Conservation (phyloP, 192 early-diverging fungal species). For the Coemansia sp. region DNA sequence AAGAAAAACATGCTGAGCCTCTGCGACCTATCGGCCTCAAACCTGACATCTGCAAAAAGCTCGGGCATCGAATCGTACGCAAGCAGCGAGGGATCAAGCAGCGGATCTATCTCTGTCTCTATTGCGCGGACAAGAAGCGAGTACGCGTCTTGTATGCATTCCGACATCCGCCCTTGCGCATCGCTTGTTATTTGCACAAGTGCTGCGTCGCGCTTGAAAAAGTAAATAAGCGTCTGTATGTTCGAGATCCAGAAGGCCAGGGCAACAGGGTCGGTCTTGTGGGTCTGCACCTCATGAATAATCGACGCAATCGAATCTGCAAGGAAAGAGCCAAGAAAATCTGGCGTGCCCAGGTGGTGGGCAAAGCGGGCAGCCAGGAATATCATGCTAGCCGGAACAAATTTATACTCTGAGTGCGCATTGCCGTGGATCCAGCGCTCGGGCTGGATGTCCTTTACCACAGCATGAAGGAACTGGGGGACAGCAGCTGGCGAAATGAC, state of each 20-base stretch:
- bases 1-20: slow-evolving; percentile 53
- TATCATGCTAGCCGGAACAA: slow-evolving; percentile 81
- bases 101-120: slow-evolving; percentile 63
- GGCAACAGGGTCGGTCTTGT: slow-evolving; percentile 59
- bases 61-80: slow-evolving; percentile 70
- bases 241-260: slow-evolving; percentile 88
- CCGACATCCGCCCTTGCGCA: slow-evolving; percentile 76
- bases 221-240: slow-evolving; percentile 77
- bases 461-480: slow-evolving; percentile 68
- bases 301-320: slow-evolving; percentile 60
- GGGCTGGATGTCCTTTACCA: slow-evolving; percentile 68
- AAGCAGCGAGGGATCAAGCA: slow-evolving; percentile 66
- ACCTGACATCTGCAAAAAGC: slow-evolving; percentile 54
- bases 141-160: slow-evolving; percentile 74
- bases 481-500: slow-evolving; percentile 80
- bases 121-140: slow-evolving; percentile 64
- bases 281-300: slow-evolving; percentile 49
- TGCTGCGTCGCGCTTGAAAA: slow-evolving; percentile 80
- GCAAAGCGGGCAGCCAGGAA: slow-evolving; percentile 89
- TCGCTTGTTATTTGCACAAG: slow-evolving; percentile 68
- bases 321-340: slow-evolving; percentile 72
- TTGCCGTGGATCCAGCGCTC: slow-evolving; percentile 51
- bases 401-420: slow-evolving; percentile 53
- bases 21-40: slow-evolving; percentile 46
- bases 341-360: slow-evolving; percentile 70